Conservation (phyloP, 2,329 filamentous ascomycete species). For the Lachnellula suecica region DNA sequence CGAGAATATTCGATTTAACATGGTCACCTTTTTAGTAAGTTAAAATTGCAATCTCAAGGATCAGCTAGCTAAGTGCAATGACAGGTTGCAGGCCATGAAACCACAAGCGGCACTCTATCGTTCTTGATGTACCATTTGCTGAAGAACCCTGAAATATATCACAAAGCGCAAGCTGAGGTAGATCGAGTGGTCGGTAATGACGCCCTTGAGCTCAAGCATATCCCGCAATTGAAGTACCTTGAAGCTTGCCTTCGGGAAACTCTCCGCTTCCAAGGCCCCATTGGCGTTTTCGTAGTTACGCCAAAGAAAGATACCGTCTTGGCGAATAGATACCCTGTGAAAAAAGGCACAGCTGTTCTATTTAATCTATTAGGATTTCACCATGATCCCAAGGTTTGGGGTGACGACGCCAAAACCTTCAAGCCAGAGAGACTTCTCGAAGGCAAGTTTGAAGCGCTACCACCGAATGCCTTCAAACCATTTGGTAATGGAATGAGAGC, state of each 20-base stretch:
- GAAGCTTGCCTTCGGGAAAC: conserved; percentile 65
- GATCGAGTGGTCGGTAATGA: conserved; percentile 46
- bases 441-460: conserved; percentile 63
- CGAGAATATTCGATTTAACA: conserved; percentile 62
- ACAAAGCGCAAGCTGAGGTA: conserved; percentile 49
- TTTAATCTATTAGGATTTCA: conserved; percentile 55
- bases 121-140: conserved; percentile 50
- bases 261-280: conserved; percentile 45
- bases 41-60: background rate
- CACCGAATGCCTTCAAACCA: conserved; percentile 65
- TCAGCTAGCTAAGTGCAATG: background rate
- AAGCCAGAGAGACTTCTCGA: conserved; percentile 71
- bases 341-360: conserved; percentile 48
- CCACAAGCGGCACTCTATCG: conserved; percentile 53
- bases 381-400: conserved; percentile 62
- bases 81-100: conserved; percentile 64
- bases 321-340: conserved; percentile 4
- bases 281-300: conserved; percentile 46
- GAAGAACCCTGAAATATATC: conserved; percentile 44
- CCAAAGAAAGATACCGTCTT: background rate
- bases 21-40: conserved; percentile 61
- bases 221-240: conserved; percentile 60
- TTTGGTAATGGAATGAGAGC: conserved; percentile 71
- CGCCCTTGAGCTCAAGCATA: conserved; percentile 42
- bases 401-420: conserved; percentile 64